A percentile compares a stretch with the other conserved stretches of the same genome.
Evolutionary conservation across 345 rosid genomes (phyloP).

Genomic region (Euclidium syriacum): DNA sequence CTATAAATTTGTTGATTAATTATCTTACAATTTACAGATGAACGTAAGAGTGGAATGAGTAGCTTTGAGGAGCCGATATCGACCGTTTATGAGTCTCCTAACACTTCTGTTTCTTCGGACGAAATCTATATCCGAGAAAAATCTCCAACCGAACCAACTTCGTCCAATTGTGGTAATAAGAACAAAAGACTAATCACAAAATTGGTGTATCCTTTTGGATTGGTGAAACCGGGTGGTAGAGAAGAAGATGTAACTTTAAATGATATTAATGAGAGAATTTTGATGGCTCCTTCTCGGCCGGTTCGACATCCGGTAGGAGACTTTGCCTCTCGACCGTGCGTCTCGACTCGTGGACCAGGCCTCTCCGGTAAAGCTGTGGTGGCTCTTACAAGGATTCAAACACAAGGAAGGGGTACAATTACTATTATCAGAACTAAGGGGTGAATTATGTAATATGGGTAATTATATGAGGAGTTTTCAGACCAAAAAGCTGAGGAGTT

Average conservation of each 20-base stretch:
- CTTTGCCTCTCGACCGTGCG: slow-evolving; percentile 73
- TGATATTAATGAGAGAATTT: slow-evolving; percentile 75
- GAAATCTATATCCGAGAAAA: not conserved
- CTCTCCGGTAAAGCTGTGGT: slow-evolving; percentile 93
- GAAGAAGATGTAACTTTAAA: slow-evolving; percentile 78
- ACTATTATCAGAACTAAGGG: slow-evolving; percentile 97
- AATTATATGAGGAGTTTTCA: slow-evolving; percentile 9
- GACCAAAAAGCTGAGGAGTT: too few relatives aligned
- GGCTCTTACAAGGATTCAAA: slow-evolving; percentile 87
- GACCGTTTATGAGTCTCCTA: slow-evolving; percentile 30
- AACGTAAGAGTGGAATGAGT: slow-evolving; percentile 32
- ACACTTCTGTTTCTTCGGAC: slow-evolving; percentile 38
- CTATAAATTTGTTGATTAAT: too few relatives aligned
- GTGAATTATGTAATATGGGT: slow-evolving; percentile 24
- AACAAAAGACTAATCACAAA: slow-evolving; percentile 44
- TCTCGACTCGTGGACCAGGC: slow-evolving; percentile 59
- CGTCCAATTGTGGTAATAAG: slow-evolving; percentile 11
- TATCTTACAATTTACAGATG: slow-evolving; percentile 31
- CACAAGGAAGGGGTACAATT: slow-evolving; percentile 92
- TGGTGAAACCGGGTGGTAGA: slow-evolving; percentile 89
- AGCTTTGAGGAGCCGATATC: slow-evolving; percentile 47
- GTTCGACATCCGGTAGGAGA: slow-evolving; percentile 95
- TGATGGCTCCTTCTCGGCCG: slow-evolving; percentile 82
- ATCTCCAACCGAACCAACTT: slow-evolving; percentile 10
- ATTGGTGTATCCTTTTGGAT: slow-evolving; percentile 84